Percentiles rank a stretch among this genome's conserved stretches.
Evolutionary conservation across 345 rosid species (phyloP).

Genomic region (Heritiera littoralis): DNA sequence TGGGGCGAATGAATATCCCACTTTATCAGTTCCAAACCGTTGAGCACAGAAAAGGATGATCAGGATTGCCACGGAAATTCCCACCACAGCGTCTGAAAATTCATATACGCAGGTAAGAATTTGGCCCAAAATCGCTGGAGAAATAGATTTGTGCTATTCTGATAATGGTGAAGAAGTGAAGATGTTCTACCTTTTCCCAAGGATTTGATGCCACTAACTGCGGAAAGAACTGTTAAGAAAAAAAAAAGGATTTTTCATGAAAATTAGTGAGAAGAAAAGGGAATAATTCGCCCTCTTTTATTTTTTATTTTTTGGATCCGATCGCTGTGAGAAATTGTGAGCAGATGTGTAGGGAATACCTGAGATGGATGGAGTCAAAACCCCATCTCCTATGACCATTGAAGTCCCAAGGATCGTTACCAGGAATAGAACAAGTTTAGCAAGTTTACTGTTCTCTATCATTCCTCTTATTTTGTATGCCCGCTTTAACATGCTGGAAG

Average conservation of each 20-base stretch:
- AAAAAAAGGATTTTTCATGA: neutral
- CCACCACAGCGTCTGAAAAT: constrained; percentile 62
- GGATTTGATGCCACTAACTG: constrained; percentile 67
- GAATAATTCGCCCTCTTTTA: neutral
- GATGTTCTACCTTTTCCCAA: constrained; percentile 54
- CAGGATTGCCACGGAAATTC: constrained; percentile 62
- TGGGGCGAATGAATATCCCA: constrained; percentile 69
- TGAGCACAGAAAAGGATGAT: constrained; percentile 50
- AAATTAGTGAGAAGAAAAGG: neutral
- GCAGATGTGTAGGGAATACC: constrained; percentile 33
- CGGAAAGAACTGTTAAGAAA: constrained; percentile 60
- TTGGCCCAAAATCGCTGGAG: neutral
- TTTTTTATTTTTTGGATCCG: no score
- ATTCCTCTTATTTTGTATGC: constrained; percentile 48
- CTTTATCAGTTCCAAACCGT: constrained; percentile 72
- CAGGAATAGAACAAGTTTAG: constrained; percentile 52
- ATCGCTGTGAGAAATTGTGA: neutral
- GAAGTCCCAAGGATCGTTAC: constrained; percentile 76
- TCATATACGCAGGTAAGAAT: neutral
- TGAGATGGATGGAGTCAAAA: constrained; percentile 79
- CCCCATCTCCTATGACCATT: constrained; percentile 83
- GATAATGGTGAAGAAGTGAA: no score
- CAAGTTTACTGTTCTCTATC: constrained; percentile 43
- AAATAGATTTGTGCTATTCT: neutral
- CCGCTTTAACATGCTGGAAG: constrained; percentile 41